Evolutionary conservation across 257 asterid species (phyloP).

Genomic region (Solanum virginianum): DNA sequence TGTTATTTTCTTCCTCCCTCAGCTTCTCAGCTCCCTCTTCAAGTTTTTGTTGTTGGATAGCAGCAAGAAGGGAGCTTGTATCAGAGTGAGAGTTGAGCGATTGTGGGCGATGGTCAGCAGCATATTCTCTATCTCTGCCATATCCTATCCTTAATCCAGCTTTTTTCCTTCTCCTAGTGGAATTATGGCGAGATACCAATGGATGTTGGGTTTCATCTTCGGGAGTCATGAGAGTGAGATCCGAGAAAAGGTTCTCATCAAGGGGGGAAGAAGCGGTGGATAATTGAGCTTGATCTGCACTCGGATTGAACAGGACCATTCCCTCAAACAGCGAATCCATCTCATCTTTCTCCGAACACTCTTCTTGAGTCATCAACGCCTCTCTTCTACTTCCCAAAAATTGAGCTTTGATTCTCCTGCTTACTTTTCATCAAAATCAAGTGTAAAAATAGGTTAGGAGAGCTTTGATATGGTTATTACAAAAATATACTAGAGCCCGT

Average conservation of each 20-base stretch:
- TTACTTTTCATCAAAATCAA: no score
- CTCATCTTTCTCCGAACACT: not conserved
- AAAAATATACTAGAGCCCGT: no score
- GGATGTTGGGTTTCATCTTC: not conserved
- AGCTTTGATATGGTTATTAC: no score
- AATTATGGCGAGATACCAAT: constrained; percentile 7
- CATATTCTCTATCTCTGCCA: constrained; percentile 13
- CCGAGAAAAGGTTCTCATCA: constrained; percentile 38
- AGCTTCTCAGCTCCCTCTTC: not conserved
- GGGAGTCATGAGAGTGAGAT: constrained; percentile 25
- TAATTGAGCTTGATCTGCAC: not conserved
- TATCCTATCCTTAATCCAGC: constrained; percentile 41
- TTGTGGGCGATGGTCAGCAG: not conserved
- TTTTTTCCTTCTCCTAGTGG: constrained; percentile 24
- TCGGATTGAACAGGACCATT: constrained; percentile 27
- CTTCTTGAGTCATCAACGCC: not conserved
- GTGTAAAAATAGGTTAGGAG: no score
- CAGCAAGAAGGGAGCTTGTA: not conserved
- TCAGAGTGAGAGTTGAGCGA: not conserved
- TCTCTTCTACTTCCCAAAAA: not conserved
- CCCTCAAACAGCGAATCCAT: constrained; percentile 41
- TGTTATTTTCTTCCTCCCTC: not conserved
- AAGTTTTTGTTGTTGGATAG: not conserved
- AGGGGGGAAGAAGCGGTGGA: constrained; percentile 6
- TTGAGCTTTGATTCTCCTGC: no score